phyloP scores from a whole-genome alignment of 169 alveolate species.

The Plasmodium sp. region DNA sequence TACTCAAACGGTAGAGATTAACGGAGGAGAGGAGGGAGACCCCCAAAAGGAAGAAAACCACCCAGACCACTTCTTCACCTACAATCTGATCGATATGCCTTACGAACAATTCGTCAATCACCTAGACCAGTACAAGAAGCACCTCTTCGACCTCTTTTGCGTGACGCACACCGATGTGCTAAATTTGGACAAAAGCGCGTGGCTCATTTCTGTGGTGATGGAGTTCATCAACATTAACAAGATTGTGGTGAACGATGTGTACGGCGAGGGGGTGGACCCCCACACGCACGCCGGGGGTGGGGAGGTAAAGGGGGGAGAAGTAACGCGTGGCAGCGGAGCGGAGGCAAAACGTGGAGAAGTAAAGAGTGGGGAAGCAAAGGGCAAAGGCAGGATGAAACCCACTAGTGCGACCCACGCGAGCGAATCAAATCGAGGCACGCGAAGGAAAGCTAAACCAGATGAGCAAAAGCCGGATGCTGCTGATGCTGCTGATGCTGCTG shows the following conservation, averaged over 20 bases:
- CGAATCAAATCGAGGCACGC: neutral
- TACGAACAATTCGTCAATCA: slow-evolving; percentile 37
- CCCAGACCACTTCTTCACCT: slow-evolving; percentile 9
- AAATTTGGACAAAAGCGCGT: slow-evolving; percentile 38
- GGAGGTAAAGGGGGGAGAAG: neutral
- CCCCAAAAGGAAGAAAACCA: neutral
- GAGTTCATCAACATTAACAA: slow-evolving; percentile 72
- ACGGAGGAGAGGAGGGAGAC: neutral
- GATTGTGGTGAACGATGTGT: slow-evolving; percentile 40
- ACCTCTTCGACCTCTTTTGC: slow-evolving; percentile 40
- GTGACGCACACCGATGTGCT: slow-evolving; percentile 36
- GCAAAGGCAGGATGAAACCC: neutral
- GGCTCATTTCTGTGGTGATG: slow-evolving; percentile 44
- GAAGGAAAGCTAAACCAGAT: neutral
- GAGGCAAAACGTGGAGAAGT: neutral
- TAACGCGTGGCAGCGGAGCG: neutral
- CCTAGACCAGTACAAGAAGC: slow-evolving; percentile 37
- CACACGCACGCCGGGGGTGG: neutral
- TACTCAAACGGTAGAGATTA: neutral
- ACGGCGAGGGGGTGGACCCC: slow-evolving; percentile 2
- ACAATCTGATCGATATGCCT: slow-evolving; percentile 24
- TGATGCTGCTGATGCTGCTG: neutral
- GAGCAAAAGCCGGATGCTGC: no score
- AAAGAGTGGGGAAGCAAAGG: neutral
- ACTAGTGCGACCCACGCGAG: neutral